Evolutionary conservation across 805 yeast species (phyloP), one percentile per base, ranked within the genome.

Genomic region (Ogataea neopini): DNA sequence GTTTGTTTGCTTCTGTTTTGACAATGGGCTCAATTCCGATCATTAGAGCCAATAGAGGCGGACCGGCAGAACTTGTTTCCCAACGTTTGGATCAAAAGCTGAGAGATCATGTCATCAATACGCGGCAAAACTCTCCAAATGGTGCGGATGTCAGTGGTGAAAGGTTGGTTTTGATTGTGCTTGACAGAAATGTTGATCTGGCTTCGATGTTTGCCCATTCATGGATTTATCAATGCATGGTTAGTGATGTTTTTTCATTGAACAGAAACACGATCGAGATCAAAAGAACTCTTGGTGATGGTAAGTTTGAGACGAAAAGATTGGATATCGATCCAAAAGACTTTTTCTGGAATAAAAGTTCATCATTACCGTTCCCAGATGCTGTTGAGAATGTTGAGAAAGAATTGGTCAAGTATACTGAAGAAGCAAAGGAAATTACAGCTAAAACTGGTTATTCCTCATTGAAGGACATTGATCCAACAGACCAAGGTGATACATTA

Each of bases 161-260:
- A 48, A 74, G 96, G 51, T 80, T 86, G 2, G 97, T 92, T 10
- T 72, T 94, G 57, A 76, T 95, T 26, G 67, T 94, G 34, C 69
- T 94, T 38, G 99, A 94, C 68, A 77, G 99, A 66, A 88, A 86
- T 62, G 75, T 94, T 49, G 98, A 94, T 68, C 74, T 94, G 51
- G 84, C 94, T 1, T 85, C 96, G 13, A 92, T 94, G 97, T 84
- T 94, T 67, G 80, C 92, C 1, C 99, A 94, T 69, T 88, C 97
- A 10, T 92, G 98, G 97, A 91, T 95, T 42, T 94, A 94, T 66
- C 96, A 92, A 71, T 90, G 97, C 60, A 83, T 94, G 80, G 94
- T 94, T 15, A 87, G 91, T 60, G 99, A 94, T 64, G 94, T 90
- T 4, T 88, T 94, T 64, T 78, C 80, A 44, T 74, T 94, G 58